Conservation (phyloP, 164 flowering plant species). For the Chimonanthus praecox region DNA sequence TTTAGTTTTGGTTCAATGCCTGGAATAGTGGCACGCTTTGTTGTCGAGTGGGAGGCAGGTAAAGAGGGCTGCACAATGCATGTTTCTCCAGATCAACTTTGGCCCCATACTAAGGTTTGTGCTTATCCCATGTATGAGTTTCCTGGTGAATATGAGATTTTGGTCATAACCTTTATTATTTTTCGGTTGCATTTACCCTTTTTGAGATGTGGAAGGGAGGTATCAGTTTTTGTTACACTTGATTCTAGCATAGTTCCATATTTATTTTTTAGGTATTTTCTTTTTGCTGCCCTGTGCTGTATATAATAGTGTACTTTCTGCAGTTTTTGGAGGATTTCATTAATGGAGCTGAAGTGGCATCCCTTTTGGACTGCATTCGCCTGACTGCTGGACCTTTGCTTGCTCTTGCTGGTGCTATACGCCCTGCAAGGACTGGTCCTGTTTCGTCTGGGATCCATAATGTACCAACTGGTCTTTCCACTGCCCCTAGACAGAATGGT, state of each 20-base stretch:
- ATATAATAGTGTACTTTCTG: not conserved
- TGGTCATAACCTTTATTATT: too few species aligned
- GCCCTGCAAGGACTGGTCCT: slow-evolving; percentile 97
- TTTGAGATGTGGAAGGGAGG: too few species aligned
- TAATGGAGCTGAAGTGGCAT: slow-evolving; percentile 94
- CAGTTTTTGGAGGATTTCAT: slow-evolving; percentile 98
- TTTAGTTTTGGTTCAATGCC: slow-evolving; percentile 79
- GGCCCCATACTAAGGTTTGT: slow-evolving; percentile 98
- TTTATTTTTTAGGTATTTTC: too few species aligned
- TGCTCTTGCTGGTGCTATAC: slow-evolving; percentile 92
- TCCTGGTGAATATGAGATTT: not conserved
- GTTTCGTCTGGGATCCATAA: slow-evolving; percentile 57
- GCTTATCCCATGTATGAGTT: not conserved
- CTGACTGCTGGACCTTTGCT: slow-evolving; percentile 97
- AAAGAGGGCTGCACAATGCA: slow-evolving; percentile 99
- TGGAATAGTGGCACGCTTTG: slow-evolving; percentile 92
- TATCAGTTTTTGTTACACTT: too few species aligned
- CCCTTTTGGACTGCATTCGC: slow-evolving; percentile 93
- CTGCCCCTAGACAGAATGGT: slow-evolving; percentile 52
- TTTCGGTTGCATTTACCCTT: too few species aligned
- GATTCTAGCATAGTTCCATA: not conserved
- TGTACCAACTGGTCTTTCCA: slow-evolving; percentile 37
- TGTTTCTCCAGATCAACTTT: slow-evolving; percentile 97
- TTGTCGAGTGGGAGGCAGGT: slow-evolving; percentile 96
- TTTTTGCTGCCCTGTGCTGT: not conserved